phyloP scores from a whole-genome alignment of 306 rosid genomes.

The Fragaria iinumae region DNA sequence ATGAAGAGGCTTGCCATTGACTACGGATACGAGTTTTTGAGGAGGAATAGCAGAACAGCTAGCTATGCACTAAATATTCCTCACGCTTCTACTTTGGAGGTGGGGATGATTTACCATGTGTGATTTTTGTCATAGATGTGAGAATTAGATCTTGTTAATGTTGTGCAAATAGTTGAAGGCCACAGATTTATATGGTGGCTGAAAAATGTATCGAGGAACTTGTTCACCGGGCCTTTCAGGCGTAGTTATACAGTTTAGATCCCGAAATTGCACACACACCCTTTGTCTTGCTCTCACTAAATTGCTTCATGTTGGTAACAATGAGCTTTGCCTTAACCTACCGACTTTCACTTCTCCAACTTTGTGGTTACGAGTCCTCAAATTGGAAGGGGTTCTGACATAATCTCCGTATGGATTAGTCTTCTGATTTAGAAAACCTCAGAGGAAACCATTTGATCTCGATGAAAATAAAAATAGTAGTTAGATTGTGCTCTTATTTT shows the following conservation, averaged over 20 bases:
- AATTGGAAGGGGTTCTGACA: too few species aligned
- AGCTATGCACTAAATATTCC: slow-evolving; percentile 54
- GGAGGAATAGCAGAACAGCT: slow-evolving; percentile 73
- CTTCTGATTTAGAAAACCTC: too few species aligned
- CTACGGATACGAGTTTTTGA: slow-evolving; percentile 75
- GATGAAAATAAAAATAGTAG: too few species aligned
- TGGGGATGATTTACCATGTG: slow-evolving; percentile 83
- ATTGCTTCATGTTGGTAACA: not conserved
- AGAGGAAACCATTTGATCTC: too few species aligned
- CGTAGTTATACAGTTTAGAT: not conserved
- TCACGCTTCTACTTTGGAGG: slow-evolving; percentile 77
- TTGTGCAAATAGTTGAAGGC: slow-evolving; percentile 27
- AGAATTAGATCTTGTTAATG: slow-evolving; percentile 33
- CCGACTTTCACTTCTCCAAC: not conserved
- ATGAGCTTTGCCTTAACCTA: not conserved
- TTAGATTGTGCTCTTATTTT: too few species aligned
- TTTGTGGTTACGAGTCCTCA: too few species aligned
- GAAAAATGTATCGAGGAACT: not conserved
- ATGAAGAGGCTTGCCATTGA: slow-evolving; percentile 60
- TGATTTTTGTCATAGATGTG: slow-evolving; percentile 33
- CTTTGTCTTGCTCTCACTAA: not conserved
- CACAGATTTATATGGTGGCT: slow-evolving; percentile 11
- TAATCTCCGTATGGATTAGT: too few species aligned
- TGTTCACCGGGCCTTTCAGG: not conserved
- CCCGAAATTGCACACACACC: not conserved